phyloP scores from a whole-genome alignment of 1,139 yeast genomes.

The Pichia sorboxylosa region DNA sequence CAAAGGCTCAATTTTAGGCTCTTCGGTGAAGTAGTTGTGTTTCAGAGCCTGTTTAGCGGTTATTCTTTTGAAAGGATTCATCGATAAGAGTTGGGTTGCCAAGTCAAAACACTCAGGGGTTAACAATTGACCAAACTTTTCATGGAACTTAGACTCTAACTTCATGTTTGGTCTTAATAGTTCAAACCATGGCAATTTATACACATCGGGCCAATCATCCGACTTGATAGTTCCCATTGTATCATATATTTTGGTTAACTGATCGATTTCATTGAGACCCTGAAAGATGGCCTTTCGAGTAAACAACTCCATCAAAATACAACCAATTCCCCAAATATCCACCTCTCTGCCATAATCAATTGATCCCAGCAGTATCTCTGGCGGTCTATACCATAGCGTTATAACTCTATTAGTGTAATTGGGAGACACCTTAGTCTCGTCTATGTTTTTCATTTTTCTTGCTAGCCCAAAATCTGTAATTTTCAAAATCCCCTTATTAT shows the following conservation, averaged over 20 bases:
- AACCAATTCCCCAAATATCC: conserved; percentile 96
- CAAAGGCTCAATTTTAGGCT: conserved; percentile 52
- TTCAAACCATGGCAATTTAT: conserved; percentile 83
- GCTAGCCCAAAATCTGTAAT: conserved; percentile 95
- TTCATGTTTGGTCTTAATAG: conserved; percentile 55
- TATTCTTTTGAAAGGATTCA: conserved; percentile 59
- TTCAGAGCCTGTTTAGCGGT: conserved; percentile 50
- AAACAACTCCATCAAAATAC: conserved; percentile 74
- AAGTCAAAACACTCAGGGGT: conserved; percentile 53
- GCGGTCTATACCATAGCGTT: conserved; percentile 95
- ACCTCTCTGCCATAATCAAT: conserved; percentile 86
- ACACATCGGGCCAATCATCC: conserved; percentile 69
- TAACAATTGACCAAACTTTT: conserved; percentile 31
- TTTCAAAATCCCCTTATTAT: conserved; percentile 60
- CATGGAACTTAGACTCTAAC: conserved; percentile 36
- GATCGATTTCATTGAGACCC: conserved; percentile 83
- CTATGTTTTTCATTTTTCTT: conserved; percentile 53
- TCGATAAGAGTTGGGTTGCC: conserved; percentile 47
- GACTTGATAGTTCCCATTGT: conserved; percentile 78
- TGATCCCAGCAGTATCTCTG: conserved; percentile 81
- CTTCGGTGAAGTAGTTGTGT: conserved; percentile 61
- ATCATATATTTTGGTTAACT: conserved; percentile 62
- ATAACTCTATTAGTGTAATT: conserved; percentile 91
- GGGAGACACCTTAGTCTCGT: conserved; percentile 40
- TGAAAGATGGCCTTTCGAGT: conserved; percentile 68